Percentiles rank a stretch among this genome's conserved stretches.
phyloP scores from a whole-genome alignment of 495 filamentous ascomycete species.

The Patellaria atrata region DNA sequence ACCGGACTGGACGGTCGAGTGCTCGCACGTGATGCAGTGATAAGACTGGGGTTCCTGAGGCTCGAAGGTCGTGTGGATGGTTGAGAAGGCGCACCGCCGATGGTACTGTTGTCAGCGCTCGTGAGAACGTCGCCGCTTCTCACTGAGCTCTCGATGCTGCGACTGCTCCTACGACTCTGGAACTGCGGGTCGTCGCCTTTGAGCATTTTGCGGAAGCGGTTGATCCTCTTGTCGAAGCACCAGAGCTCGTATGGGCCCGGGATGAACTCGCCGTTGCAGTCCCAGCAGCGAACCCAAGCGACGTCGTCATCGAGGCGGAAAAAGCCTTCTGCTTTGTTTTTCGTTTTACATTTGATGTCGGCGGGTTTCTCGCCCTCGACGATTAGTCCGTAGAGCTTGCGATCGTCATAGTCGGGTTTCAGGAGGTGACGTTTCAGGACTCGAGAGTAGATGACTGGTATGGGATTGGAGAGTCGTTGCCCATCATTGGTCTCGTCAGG shows the following conservation, averaged over 20 bases:
- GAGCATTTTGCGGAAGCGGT: conserved; percentile 18
- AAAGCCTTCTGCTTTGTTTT: conserved; percentile 10
- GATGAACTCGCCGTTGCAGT: conserved; percentile 19
- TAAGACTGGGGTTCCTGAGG: too few species aligned
- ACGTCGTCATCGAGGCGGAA: conserved; percentile 22
- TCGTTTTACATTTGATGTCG: too few species aligned
- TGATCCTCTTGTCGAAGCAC: conserved; percentile 11
- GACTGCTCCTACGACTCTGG: conserved; percentile 1
- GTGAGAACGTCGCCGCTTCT: too few species aligned
- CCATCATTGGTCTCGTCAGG: conserved; percentile 6
- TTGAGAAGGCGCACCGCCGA: too few species aligned
- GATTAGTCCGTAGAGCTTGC: conserved; percentile 13
- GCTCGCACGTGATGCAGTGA: too few species aligned
- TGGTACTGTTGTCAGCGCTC: too few species aligned
- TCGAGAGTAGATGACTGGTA: conserved; percentile 18
- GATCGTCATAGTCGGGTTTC: conserved; percentile 18
- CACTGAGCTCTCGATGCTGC: too few species aligned
- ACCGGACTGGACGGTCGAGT: too few species aligned
- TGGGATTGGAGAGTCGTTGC: conserved; percentile 9
- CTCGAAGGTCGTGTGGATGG: too few species aligned
- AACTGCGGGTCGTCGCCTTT: conserved; percentile 20
- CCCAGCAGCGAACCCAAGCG: conserved; percentile 21
- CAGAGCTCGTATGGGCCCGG: conserved; percentile 21
- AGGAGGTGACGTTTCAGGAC: conserved; percentile 19
- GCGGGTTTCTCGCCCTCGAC: conserved; percentile 6